phyloP scores from a whole-genome alignment of 2,329 filamentous ascomycete species.

The Talaromyces piceae region DNA sequence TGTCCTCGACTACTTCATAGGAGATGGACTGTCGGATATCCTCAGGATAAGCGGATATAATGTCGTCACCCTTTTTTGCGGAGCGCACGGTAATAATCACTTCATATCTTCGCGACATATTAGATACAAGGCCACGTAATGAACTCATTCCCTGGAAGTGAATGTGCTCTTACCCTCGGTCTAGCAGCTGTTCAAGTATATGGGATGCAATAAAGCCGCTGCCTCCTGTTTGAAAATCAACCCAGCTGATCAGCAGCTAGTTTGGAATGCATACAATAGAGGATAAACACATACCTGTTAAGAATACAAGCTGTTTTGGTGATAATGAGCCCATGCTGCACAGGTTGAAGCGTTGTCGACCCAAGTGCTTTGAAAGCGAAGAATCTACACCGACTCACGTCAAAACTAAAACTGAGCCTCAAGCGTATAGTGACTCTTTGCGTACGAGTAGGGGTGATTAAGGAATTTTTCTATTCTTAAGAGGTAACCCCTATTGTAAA shows the following conservation, averaged over 20 bases:
- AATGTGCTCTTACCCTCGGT: background rate
- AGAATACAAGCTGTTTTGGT: background rate
- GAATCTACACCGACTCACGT: too few species aligned
- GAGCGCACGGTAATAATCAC: constrained; percentile 21
- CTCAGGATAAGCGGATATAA: constrained; percentile 16
- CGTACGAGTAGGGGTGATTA: too few species aligned
- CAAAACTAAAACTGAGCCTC: too few species aligned
- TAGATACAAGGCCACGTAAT: background rate
- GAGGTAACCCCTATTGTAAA: too few species aligned
- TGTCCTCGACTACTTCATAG: constrained; percentile 23
- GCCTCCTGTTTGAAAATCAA: constrained; percentile 32
- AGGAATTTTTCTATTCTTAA: too few species aligned
- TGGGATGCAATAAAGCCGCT: constrained; percentile 56
- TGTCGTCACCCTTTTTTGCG: constrained; percentile 14
- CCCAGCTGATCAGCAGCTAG: background rate
- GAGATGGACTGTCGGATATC: constrained; percentile 14
- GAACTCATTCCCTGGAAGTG: background rate
- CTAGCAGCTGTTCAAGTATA: constrained; percentile 50
- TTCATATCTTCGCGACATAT: constrained; percentile 1
- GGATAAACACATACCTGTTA: background rate
- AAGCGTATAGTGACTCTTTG: too few species aligned
- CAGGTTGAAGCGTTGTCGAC: background rate
- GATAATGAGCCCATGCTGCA: background rate
- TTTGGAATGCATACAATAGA: background rate
- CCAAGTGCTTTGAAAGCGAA: too few species aligned